phyloP scores from a whole-genome alignment of 345 rosid species.

The Zanthoxylum bungeanum region DNA sequence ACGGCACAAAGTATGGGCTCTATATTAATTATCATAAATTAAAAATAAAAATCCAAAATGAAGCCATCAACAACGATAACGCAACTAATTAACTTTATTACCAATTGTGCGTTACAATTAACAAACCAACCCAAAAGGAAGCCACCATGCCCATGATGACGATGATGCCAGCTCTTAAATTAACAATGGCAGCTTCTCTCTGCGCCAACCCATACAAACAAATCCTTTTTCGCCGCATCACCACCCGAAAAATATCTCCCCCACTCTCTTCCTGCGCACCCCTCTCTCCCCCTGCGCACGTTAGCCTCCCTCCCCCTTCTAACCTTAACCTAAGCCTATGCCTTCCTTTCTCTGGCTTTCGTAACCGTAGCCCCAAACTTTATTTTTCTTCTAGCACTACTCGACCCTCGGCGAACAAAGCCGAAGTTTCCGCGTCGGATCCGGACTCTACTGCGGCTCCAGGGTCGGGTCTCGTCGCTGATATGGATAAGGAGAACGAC shows the following conservation, averaged over 20 bases:
- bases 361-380: slow-evolving; percentile 18
- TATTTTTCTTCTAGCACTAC: slow-evolving; percentile 9
- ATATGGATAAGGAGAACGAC: slow-evolving; percentile 53
- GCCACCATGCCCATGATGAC: neutral
- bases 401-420: slow-evolving; percentile 23
- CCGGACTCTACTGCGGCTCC: slow-evolving; percentile 1
- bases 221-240: slow-evolving; percentile 28
- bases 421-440: slow-evolving; percentile 18
- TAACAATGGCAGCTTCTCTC: slow-evolving; percentile 23
- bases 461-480: slow-evolving; percentile 30
- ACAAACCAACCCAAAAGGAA: no score
- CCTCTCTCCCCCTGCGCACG: slow-evolving; percentile 22
- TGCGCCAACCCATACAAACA: slow-evolving; percentile 19
- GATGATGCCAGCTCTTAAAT: slow-evolving; percentile 21
- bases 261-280: neutral
- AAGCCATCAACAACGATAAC: no score
- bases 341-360: slow-evolving; percentile 5
- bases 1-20: no score
- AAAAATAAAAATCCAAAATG: no score
- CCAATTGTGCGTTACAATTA: neutral
- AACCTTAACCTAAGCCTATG: neutral
- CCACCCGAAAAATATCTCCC: neutral
- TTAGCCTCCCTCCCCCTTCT: slow-evolving; percentile 16
- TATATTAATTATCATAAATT: no score
- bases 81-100: no score